A percentile compares a stretch with the other conserved stretches of the same genome.
Evolutionary conservation across 164 flowering plant species (phyloP).

Genomic region (Magnolia kwangsiensis): DNA sequence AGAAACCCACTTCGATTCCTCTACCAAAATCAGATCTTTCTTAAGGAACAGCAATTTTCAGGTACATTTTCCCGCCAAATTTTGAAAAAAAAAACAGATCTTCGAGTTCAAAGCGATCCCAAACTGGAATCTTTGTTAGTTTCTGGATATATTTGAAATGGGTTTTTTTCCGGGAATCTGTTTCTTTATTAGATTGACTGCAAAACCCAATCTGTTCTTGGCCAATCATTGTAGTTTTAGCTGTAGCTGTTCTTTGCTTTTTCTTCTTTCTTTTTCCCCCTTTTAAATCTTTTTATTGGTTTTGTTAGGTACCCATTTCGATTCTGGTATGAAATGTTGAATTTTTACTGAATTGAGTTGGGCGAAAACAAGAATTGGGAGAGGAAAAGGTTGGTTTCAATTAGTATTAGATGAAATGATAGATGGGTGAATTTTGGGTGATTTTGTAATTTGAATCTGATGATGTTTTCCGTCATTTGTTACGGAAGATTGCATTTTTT

Average conservation of each 20-base stretch:
- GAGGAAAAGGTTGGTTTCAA: not conserved
- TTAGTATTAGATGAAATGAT: not conserved
- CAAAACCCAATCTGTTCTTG: not conserved
- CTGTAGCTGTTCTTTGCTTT: not conserved
- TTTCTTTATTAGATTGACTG: not conserved
- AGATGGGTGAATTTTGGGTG: not conserved
- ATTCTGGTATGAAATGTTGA: not conserved
- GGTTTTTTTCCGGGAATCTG: not conserved
- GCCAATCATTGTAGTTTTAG: not conserved
- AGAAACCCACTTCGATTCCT: conserved; percentile 4
- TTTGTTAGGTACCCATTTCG: not conserved
- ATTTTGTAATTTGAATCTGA: not conserved
- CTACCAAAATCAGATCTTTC: not conserved
- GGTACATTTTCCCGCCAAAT: not conserved
- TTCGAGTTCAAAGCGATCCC: not conserved
- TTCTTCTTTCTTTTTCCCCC: not conserved
- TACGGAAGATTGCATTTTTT: not conserved
- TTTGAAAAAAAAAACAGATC: not conserved
- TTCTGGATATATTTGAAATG: not conserved
- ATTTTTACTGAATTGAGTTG: not conserved
- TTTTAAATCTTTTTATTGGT: not conserved
- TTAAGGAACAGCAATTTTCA: not conserved
- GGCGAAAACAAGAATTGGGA: not conserved
- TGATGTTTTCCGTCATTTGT: not conserved
- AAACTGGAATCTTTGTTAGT: not conserved